Evolutionary conservation across 768 basidiomycete genomes (phyloP).

Genomic region (Leccinum fibrillosum): DNA sequence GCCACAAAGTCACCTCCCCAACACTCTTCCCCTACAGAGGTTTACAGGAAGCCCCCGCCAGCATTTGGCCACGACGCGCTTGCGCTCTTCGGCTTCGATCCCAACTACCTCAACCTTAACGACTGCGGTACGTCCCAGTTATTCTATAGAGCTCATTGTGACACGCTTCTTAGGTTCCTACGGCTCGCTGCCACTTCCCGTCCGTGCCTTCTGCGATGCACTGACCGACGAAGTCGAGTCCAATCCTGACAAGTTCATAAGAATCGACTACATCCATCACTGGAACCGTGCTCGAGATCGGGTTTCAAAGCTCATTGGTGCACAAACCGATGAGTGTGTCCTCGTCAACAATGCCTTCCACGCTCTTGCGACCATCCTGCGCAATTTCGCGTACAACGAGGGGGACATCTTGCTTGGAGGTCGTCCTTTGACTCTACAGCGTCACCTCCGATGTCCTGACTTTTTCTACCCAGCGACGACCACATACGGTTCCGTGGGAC

Average conservation of each 20-base stretch:
- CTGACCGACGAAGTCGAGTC: conserved; percentile 43
- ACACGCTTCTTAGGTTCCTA: conserved; percentile 45
- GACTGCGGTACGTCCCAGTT: conserved; percentile 41
- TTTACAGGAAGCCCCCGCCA: conserved; percentile 32
- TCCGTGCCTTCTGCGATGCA: conserved; percentile 42
- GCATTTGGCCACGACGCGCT: conserved; percentile 55
- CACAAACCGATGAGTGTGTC: conserved; percentile 56
- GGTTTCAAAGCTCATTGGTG: conserved; percentile 49
- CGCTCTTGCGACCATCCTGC: conserved; percentile 57
- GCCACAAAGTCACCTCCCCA: background rate
- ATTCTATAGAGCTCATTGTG: background rate
- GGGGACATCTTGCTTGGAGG: conserved; percentile 60
- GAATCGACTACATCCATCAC: conserved; percentile 33
- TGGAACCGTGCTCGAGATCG: conserved; percentile 40
- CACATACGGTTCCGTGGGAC: conserved; percentile 54
- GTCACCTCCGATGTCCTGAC: background rate
- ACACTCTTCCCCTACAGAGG: background rate
- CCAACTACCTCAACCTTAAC: conserved; percentile 63
- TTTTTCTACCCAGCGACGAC: conserved; percentile 41
- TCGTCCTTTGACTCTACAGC: conserved; percentile 8
- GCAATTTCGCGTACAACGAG: conserved; percentile 53
- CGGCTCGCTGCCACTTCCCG: conserved; percentile 54
- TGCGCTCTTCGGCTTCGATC: conserved; percentile 53
- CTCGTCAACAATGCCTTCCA: conserved; percentile 35
- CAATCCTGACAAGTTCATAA: conserved; percentile 56